Evolutionary conservation across 257 asterid genomes (phyloP).

Genomic region (Schizonepeta tenuifolia): DNA sequence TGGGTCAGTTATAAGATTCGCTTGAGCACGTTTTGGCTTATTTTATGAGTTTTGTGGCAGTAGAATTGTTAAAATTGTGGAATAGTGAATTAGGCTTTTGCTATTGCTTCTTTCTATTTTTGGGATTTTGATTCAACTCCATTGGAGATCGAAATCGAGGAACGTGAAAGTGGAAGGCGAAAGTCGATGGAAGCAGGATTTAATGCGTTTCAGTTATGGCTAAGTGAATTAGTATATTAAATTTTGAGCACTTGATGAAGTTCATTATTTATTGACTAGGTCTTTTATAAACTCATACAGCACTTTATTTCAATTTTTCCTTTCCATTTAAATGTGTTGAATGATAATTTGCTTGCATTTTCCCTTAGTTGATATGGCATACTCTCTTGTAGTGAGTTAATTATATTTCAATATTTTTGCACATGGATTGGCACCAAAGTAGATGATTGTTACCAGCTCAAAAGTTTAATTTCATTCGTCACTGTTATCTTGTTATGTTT

Average conservation of each 20-base stretch:
- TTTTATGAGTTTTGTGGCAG: constrained; percentile 22
- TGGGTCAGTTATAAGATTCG: constrained; percentile 8
- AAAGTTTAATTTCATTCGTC: not conserved
- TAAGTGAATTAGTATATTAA: not conserved
- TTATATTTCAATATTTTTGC: not conserved
- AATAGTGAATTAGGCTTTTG: constrained; percentile 28
- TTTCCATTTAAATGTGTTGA: not conserved
- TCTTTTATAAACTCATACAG: not conserved
- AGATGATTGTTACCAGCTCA: not conserved
- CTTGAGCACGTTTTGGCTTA: constrained; percentile 15
- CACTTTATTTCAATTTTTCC: constrained; percentile 1
- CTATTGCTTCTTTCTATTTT: constrained; percentile 2
- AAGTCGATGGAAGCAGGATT: constrained; percentile 2
- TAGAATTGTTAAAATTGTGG: constrained; percentile 14
- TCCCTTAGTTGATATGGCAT: not conserved
- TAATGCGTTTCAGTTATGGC: not conserved
- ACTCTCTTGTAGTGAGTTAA: too few species aligned
- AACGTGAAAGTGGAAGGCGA: constrained; percentile 2
- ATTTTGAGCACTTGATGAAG: constrained; percentile 2
- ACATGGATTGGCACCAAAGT: not conserved
- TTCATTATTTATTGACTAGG: not conserved
- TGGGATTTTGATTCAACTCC: constrained; percentile 7
- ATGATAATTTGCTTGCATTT: not conserved
- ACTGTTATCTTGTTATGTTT: not conserved
- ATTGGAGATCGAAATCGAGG: constrained; percentile 23